Evolutionary conservation across 108 stramenopile species (phyloP).

Genomic region (Cyclostephanos tholiformis): DNA sequence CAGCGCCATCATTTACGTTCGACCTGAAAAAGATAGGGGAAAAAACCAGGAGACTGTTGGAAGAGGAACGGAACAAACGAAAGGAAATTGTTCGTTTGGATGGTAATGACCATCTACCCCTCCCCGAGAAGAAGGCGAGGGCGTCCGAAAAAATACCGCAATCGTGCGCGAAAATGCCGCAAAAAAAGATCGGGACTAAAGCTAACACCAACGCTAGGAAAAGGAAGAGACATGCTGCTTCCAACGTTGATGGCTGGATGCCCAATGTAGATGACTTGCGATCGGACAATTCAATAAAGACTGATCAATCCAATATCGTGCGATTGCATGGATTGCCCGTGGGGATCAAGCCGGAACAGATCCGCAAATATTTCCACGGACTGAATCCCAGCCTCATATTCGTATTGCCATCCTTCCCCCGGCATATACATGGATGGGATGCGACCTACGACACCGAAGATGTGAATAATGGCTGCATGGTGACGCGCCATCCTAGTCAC

Average conservation of each 20-base stretch:
- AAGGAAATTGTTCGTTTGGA: constrained; percentile 65
- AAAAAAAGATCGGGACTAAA: constrained; percentile 23
- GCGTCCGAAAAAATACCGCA: constrained; percentile 7
- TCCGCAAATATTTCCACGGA: constrained; percentile 78
- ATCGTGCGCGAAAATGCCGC: constrained; percentile 1
- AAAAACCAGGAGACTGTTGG: constrained; percentile 60
- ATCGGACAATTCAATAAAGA: constrained; percentile 27
- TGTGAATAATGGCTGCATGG: constrained; percentile 4
- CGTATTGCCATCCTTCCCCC: constrained; percentile 51
- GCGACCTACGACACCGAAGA: constrained; percentile 2
- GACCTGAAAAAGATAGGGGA: constrained; percentile 62
- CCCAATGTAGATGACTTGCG: constrained; percentile 49
- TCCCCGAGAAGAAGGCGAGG: neutral
- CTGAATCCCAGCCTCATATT: constrained; percentile 57
- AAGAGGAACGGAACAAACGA: constrained; percentile 66
- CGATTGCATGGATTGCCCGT: constrained; percentile 73
- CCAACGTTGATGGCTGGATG: constrained; percentile 53
- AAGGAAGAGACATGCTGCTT: constrained; percentile 10
- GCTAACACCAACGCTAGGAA: constrained; percentile 16
- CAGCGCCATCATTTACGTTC: constrained; percentile 2
- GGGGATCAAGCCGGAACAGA: constrained; percentile 52
- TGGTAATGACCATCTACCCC: constrained; percentile 29
- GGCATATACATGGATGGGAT: constrained; percentile 53
- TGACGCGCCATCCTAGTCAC: constrained; percentile 29
- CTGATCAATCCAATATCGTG: constrained; percentile 60